Conservation (phyloP, 306 rosid genomes). For the Lotus japonicus region DNA sequence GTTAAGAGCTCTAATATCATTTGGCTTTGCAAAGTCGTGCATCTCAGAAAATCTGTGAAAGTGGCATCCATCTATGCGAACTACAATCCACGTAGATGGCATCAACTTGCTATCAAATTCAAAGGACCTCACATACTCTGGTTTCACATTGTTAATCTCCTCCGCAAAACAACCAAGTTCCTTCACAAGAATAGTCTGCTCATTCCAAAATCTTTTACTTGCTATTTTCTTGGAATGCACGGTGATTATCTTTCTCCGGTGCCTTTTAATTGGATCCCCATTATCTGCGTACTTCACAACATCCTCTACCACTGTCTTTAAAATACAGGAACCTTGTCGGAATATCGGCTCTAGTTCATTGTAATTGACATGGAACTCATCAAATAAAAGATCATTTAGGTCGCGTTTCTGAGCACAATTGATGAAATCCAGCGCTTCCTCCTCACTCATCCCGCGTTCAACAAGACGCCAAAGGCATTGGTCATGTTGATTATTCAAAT, state of each 20-base stretch:
- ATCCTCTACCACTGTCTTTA: constrained; percentile 47
- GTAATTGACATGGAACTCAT: constrained; percentile 45
- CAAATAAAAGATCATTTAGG: constrained; percentile 44
- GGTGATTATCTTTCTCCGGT: constrained; percentile 37
- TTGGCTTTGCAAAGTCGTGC: constrained; percentile 65
- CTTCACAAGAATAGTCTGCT: constrained; percentile 38
- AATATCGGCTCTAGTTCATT: constrained; percentile 35
- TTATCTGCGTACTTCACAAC: constrained; percentile 51
- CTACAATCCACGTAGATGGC: constrained; percentile 63
- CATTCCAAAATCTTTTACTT: constrained; percentile 49
- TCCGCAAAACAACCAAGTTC: constrained; percentile 55
- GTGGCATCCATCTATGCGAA: constrained; percentile 72
- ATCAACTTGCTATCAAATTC: constrained; percentile 49
- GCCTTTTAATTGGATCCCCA: constrained; percentile 56
- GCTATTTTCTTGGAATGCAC: constrained; percentile 48
- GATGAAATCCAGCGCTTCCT: constrained; percentile 40
- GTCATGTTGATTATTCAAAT: constrained; percentile 42
- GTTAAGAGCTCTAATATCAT: constrained; percentile 59
- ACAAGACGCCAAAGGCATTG: constrained; percentile 62
- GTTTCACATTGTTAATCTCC: constrained; percentile 50
- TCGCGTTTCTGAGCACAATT: constrained; percentile 42
- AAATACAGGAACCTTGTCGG: constrained; percentile 60
- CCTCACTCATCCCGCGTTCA: constrained; percentile 45
- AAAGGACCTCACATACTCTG: constrained; percentile 63
- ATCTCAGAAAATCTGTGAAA: constrained; percentile 63